Evolutionary conservation across 2,329 filamentous ascomycete species (phyloP).

Genomic region (Verticillium klebahnii): DNA sequence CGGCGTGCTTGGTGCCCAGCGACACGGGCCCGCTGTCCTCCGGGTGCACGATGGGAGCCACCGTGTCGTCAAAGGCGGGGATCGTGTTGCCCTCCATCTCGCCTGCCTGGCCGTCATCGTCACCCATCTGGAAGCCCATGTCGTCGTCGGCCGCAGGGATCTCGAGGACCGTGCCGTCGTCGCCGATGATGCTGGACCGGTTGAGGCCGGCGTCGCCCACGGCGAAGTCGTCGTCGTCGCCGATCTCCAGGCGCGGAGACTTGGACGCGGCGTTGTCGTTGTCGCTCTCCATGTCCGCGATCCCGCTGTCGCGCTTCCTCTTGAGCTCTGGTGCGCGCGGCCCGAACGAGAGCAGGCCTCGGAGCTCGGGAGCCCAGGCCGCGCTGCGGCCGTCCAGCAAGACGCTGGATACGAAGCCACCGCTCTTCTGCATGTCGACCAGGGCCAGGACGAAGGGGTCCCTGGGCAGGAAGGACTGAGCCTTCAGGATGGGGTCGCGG

Average conservation of each 20-base stretch:
- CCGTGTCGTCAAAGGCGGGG: constrained; percentile 75
- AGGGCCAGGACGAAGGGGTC: constrained; percentile 83
- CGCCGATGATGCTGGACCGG: constrained; percentile 43
- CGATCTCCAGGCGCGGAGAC: constrained; percentile 64
- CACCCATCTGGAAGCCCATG: constrained; percentile 34
- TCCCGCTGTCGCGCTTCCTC: constrained; percentile 84
- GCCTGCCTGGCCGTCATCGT: constrained; percentile 35
- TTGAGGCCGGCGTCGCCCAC: constrained; percentile 46
- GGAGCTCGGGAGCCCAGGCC: constrained; percentile 87
- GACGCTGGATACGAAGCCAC: constrained; percentile 83
- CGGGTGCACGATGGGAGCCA: constrained; percentile 70
- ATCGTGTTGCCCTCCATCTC: constrained; percentile 38
- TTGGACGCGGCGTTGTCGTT: constrained; percentile 52
- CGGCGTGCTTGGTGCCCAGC: constrained; percentile 88
- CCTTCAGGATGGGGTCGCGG: constrained; percentile 79
- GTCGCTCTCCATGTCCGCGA: constrained; percentile 72
- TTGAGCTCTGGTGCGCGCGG: constrained; percentile 76
- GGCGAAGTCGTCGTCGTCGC: constrained; percentile 57
- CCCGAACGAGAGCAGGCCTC: constrained; percentile 86
- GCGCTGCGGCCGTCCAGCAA: constrained; percentile 75
- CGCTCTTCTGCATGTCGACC: constrained; percentile 87
- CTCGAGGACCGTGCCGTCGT: constrained; percentile 60
- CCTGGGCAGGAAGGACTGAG: constrained; percentile 76
- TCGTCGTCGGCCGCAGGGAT: constrained; percentile 57
- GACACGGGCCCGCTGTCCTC: constrained; percentile 84